Evolutionary conservation across 2,329 filamentous ascomycete species (phyloP).

Genomic region (Penicillium olsonii): DNA sequence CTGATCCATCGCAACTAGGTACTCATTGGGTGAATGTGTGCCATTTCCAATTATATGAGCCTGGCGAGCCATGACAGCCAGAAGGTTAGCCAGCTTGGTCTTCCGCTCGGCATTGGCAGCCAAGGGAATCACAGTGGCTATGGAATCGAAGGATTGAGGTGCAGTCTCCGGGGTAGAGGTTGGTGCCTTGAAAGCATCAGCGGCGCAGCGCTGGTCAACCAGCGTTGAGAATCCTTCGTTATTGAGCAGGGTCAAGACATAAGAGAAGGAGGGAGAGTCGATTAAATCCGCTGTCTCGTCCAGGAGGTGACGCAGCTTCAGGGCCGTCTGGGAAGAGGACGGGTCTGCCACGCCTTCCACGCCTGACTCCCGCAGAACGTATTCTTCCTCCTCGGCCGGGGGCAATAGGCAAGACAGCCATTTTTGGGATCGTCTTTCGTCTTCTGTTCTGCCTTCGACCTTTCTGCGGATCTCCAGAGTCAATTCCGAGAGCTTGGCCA

Average conservation of each 20-base stretch:
- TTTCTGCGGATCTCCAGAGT: slow-evolving; percentile 80
- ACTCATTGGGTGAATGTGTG: slow-evolving; percentile 47
- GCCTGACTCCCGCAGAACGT: slow-evolving; percentile 82
- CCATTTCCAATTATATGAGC: slow-evolving; percentile 86
- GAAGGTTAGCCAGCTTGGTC: slow-evolving; percentile 80
- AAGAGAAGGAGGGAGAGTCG: slow-evolving; percentile 86
- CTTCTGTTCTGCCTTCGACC: slow-evolving; percentile 73
- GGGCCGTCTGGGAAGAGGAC: slow-evolving; percentile 37
- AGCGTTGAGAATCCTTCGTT: slow-evolving; percentile 85
- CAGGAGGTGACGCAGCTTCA: slow-evolving; percentile 75
- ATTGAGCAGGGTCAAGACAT: slow-evolving; percentile 81
- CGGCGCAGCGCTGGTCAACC: slow-evolving; percentile 77
- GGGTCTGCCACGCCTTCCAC: slow-evolving; percentile 55
- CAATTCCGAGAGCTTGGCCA: slow-evolving; percentile 76
- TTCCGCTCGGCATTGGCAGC: slow-evolving; percentile 45
- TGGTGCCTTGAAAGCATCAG: slow-evolving; percentile 69
- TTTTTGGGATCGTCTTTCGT: slow-evolving; percentile 61
- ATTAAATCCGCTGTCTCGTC: slow-evolving; percentile 96
- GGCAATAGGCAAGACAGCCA: slow-evolving; percentile 89
- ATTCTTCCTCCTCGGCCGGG: slow-evolving; percentile 73
- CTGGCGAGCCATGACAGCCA: slow-evolving; percentile 88
- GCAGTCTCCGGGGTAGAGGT: slow-evolving; percentile 45
- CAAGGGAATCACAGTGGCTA: slow-evolving; percentile 43
- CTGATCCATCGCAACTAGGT: slow-evolving; percentile 46
- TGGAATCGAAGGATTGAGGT: slow-evolving; percentile 44